phyloP scores from a whole-genome alignment of 169 alveolate species.

The Plasmodium yoelii region DNA sequence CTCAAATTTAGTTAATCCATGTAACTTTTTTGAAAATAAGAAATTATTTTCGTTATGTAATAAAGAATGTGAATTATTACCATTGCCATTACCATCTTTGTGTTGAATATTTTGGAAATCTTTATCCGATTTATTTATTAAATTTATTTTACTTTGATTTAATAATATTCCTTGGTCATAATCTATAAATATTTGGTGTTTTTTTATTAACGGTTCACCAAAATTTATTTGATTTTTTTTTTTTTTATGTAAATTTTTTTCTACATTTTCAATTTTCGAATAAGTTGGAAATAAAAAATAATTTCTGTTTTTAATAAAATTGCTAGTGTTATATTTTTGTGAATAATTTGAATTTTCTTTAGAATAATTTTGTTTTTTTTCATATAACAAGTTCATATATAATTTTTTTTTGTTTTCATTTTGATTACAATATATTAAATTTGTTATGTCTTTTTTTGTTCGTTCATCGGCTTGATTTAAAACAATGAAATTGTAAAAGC shows the following conservation, averaged over 20 bases:
- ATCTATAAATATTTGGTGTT: conserved; percentile 48
- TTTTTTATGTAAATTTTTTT: conserved; percentile 20
- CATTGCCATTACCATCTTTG: too few species aligned
- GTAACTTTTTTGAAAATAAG: conserved; percentile 39
- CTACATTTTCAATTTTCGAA: conserved; percentile 34
- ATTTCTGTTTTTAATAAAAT: conserved; percentile 12
- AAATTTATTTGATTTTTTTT: conserved; percentile 15
- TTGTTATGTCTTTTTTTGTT: conserved; percentile 11
- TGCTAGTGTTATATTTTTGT: background rate
- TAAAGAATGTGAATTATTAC: background rate
- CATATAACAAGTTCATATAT: background rate
- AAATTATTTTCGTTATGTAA: background rate
- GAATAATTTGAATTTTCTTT: background rate
- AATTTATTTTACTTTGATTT: conserved; percentile 5
- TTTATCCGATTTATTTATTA: background rate
- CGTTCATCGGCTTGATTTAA: conserved; percentile 1
- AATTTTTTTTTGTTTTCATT: background rate
- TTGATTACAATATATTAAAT: background rate
- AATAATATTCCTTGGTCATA: conserved; percentile 22
- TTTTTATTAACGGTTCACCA: conserved; percentile 53
- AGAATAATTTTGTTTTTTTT: background rate
- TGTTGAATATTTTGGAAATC: background rate
- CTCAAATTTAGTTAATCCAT: conserved; percentile 63
- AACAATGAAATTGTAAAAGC: conserved; percentile 25
- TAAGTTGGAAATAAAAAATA: conserved; percentile 36